Evolutionary conservation across 129 eudicot species (phyloP).

Genomic region (Pittosporum tobira): DNA sequence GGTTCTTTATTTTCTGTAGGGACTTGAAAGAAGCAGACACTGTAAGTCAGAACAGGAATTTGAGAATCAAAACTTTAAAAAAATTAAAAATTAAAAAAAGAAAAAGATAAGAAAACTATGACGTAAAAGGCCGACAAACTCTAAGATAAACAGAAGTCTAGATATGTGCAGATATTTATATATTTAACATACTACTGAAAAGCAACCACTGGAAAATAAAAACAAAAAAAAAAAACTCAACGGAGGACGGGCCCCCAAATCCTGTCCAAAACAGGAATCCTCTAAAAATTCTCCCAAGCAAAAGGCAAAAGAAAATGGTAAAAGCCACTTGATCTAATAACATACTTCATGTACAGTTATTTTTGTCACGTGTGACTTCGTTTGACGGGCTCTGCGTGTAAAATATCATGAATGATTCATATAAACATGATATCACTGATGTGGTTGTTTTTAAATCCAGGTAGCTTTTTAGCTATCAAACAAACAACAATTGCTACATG

Average conservation of each 20-base stretch:
- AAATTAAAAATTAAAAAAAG: background rate
- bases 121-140: background rate
- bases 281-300: no score
- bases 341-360: no score
- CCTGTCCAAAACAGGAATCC: background rate
- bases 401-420: no score
- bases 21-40: background rate
- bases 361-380: no score
- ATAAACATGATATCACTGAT: no score
- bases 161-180: background rate
- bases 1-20: constrained; percentile 43
- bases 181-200: background rate
- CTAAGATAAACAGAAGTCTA: constrained; percentile 1
- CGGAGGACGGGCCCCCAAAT: background rate
- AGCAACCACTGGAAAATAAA: background rate
- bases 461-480: no score
- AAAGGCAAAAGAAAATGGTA: no score
- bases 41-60: background rate
- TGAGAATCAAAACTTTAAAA: no score
- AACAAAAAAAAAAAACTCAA: no score
- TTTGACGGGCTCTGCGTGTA: no score
- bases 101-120: background rate
- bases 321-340: background rate
- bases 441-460: no score
- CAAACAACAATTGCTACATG: no score